A percentile compares a stretch with the other conserved stretches of the same genome.
These are phyloP conservation scores for Hyaloscypha bicolor DNA, from an alignment of 495 filamentous ascomycete genomes.

Conservation along the genomic window DNA sequence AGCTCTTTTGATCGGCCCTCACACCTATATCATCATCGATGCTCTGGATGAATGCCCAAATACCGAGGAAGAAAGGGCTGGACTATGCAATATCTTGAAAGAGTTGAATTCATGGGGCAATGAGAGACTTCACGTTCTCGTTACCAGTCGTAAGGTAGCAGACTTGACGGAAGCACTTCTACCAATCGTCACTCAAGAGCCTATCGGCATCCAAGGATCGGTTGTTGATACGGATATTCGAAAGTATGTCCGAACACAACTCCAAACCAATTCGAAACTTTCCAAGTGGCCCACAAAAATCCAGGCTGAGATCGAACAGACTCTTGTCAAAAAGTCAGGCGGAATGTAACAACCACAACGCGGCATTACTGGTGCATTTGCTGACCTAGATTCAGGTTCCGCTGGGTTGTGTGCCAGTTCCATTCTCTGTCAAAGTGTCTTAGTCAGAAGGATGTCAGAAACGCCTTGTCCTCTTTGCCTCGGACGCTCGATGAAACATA, in stretches of 20 bases:
- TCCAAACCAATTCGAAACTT: not conserved
- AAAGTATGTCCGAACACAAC: not conserved
- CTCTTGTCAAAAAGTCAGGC: not conserved
- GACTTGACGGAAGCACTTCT: not conserved
- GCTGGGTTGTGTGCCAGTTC: slow-evolving; percentile 4
- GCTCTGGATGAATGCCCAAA: slow-evolving; percentile 6
- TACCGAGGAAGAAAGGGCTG: not conserved
- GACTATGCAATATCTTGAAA: not conserved
- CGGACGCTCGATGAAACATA: slow-evolving; percentile 40
- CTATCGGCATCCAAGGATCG: not conserved
- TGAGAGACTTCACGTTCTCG: not conserved
- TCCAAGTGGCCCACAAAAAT: not conserved
- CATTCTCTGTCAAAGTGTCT: not conserved
- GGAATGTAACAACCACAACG: not conserved
- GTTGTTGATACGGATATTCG: slow-evolving; percentile 1
- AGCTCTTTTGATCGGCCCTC: not conserved
- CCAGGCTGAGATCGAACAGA: not conserved
- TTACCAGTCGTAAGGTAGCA: not conserved
- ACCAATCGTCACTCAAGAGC: not conserved
- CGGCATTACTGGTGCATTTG: not conserved
- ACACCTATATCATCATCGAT: slow-evolving; percentile 4
- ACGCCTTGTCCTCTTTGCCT: not conserved
- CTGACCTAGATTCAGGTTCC: not conserved
- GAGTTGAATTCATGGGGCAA: not conserved
- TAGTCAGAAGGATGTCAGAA: not conserved